Conservation (phyloP, 352 stramenopile species). For the Globisporangium cystogenes region DNA sequence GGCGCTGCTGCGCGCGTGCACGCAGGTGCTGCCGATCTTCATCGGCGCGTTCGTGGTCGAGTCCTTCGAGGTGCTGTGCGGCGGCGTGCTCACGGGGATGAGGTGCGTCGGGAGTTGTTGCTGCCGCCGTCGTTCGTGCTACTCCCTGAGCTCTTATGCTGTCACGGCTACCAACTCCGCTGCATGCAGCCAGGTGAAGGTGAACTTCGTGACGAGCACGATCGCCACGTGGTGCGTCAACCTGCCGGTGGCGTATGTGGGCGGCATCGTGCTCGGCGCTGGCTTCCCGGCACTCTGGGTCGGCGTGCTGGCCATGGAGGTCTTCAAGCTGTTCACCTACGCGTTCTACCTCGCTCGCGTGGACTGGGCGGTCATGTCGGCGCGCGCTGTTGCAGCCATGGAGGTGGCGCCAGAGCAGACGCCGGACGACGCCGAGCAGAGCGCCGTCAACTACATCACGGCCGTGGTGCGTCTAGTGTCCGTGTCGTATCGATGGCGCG, state of each 20-base stretch:
- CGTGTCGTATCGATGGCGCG: background rate
- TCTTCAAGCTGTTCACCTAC: conserved; percentile 58
- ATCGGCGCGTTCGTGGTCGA: conserved; percentile 55
- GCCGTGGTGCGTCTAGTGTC: conserved; percentile 14
- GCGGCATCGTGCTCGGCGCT: conserved; percentile 41
- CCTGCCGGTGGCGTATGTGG: conserved; percentile 52
- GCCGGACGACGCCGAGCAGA: conserved; percentile 32
- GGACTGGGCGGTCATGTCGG: conserved; percentile 43
- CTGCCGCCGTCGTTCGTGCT: background rate
- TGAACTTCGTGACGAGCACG: conserved; percentile 57
- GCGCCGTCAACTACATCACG: conserved; percentile 58
- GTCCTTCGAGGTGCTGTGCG: conserved; percentile 53
- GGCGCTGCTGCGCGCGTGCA: conserved; percentile 38
- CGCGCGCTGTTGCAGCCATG: conserved; percentile 37
- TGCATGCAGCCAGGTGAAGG: conserved; percentile 29
- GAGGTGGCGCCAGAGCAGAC: conserved; percentile 30
- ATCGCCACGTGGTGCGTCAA: conserved; percentile 66
- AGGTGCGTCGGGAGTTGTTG: conserved; percentile 6
- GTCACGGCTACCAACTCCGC: background rate
- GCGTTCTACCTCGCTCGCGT: conserved; percentile 31
- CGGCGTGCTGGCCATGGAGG: conserved; percentile 56
- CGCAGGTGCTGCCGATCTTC: conserved; percentile 53
- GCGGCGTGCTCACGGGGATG: conserved; percentile 62
- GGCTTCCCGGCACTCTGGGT: conserved; percentile 62
- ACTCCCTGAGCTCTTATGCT: background rate